Evolutionary conservation across 2,329 filamentous ascomycete species (phyloP), one percentile per base, ranked within the genome.

Genomic region (Blastomyces parvus): DNA sequence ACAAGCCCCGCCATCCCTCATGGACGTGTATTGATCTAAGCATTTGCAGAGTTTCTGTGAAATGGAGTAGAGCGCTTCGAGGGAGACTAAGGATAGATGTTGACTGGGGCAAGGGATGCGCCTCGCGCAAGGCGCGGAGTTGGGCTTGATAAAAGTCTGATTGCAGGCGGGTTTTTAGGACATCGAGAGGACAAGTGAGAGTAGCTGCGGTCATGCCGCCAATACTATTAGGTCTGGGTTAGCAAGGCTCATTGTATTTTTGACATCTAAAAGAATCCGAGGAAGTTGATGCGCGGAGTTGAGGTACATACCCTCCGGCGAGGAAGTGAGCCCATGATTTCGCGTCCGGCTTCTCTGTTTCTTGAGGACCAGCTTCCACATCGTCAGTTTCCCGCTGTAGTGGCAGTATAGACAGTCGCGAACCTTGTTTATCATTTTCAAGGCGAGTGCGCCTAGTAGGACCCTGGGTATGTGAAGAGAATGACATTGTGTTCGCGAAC

Each of bases 81-180:
- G 86, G 73, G 4, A 90, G 84, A 56, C 86, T 85, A 68, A 90
- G 81, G 65, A 84, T 74, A 3, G 68, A 66, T 69, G 77, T 83
- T 71, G 71, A 84, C 67, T 77, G 83, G 72, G 72, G 82, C 0
- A 82, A 71, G 14, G 81, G 80, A 62, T 82, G 80, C 50, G 86
- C 83, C n/a, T 84, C 79, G 59, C 89, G 84, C 9, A 85, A 83
- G 19, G 87, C 84, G 36, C 83, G 83, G 58, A 96, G 83, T 75
- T 96, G 90, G 13, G 86, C 82, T 74, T 96, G 90, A 81, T 97
- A 96, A 74, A 95, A 95, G 72, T 96, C 92, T 71, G 90, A 95
- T 75, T 97, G 92, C 3, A 97, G 82, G 42, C 92, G 86, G 13
- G 92, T 97, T 76, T 95, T 96, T 60, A 97, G 83, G 46, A 97